Evolutionary conservation across 306 rosid species (phyloP).

Genomic region (Lithocarpus polystachyus): DNA sequence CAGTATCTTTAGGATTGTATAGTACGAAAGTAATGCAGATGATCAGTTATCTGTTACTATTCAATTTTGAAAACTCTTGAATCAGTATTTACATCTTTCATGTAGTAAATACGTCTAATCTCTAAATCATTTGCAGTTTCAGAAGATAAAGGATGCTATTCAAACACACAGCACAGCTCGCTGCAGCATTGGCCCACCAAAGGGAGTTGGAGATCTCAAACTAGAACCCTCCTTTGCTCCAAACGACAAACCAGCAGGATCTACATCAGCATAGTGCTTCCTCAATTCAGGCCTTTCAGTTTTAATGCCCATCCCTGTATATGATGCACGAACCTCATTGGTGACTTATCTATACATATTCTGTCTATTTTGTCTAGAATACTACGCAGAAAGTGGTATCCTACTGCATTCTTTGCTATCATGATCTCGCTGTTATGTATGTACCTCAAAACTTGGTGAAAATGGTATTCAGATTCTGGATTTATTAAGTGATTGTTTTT

Average conservation of each 20-base stretch:
- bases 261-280: constrained; percentile 38
- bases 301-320: constrained; percentile 22
- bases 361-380: constrained; percentile 44
- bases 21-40: neutral
- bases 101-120: neutral
- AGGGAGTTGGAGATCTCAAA: constrained; percentile 64
- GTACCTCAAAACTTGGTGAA: constrained; percentile 29
- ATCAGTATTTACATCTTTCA: constrained; percentile 19
- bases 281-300: constrained; percentile 1
- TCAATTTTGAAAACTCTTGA: neutral
- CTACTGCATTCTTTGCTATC: constrained; percentile 49
- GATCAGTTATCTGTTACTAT: neutral
- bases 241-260: constrained; percentile 49
- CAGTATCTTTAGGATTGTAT: neutral
- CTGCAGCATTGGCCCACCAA: constrained; percentile 95
- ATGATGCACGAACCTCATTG: constrained; percentile 20
- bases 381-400: constrained; percentile 21
- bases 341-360: constrained; percentile 32
- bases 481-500: constrained; percentile 8
- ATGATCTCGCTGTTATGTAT: constrained; percentile 32
- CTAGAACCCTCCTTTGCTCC: constrained; percentile 48
- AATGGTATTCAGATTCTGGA: constrained; percentile 22
- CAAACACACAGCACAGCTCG: constrained; percentile 84
- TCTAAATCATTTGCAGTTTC: constrained; percentile 56
- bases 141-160: constrained; percentile 93